phyloP scores from a whole-genome alignment of 257 asterid species.

The Henckelia pumila region DNA sequence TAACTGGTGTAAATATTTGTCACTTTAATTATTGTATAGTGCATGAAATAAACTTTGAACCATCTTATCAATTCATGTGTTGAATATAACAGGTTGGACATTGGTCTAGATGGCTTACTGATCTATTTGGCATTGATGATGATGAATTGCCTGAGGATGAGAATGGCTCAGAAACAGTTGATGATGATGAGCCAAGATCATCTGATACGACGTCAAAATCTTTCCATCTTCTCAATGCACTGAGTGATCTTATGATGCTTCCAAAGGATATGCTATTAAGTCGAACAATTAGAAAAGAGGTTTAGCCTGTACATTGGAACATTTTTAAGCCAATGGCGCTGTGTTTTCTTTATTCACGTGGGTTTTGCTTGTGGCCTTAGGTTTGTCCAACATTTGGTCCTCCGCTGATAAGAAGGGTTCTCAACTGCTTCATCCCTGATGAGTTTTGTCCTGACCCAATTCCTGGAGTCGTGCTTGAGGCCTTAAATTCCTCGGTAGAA shows the following conservation, averaged over 20 bases:
- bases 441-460: slow-evolving; percentile 78
- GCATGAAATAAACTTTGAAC: not conserved
- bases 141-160: slow-evolving; percentile 39
- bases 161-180: slow-evolving; percentile 29
- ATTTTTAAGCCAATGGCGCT: slow-evolving; percentile 8
- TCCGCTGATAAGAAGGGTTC: slow-evolving; percentile 60
- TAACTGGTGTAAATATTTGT: not conserved
- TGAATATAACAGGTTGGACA: slow-evolving; percentile 65
- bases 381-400: slow-evolving; percentile 74
- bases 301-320: slow-evolving; percentile 22
- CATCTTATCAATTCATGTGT: not conserved
- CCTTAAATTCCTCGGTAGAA: slow-evolving; percentile 64
- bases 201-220: slow-evolving; percentile 47
- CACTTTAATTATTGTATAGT: not conserved
- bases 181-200: slow-evolving; percentile 37
- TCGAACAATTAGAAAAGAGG: slow-evolving; percentile 72
- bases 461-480: slow-evolving; percentile 62
- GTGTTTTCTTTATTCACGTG: slow-evolving; percentile 7
- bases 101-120: slow-evolving; percentile 87
- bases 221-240: slow-evolving; percentile 67
- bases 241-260: slow-evolving; percentile 96
- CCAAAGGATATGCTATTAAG: slow-evolving; percentile 83
- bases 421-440: slow-evolving; percentile 60
- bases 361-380: slow-evolving; percentile 32
- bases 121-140: slow-evolving; percentile 62